These are phyloP conservation scores for Rhizomucor miehei DNA, from an alignment of 371 early-diverging fungal genomes.

Conservation along the genomic window DNA sequence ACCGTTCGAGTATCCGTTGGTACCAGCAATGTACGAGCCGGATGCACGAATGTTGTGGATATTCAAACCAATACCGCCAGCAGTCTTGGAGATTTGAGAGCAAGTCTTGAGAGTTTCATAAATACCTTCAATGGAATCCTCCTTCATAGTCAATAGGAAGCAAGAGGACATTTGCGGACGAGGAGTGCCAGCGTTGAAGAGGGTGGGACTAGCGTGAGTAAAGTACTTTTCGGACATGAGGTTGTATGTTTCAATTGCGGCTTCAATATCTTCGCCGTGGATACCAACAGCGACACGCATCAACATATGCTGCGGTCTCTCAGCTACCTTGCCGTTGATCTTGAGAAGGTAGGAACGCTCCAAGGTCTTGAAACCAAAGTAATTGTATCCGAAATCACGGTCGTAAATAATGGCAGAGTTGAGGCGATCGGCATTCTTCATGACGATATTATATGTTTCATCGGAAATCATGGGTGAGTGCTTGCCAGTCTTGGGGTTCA, in stretches of 20 bases:
- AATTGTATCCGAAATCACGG: slow-evolving; percentile 97
- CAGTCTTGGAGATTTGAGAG: slow-evolving; percentile 97
- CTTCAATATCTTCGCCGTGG: slow-evolving; percentile 91
- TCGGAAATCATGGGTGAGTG: slow-evolving; percentile 88
- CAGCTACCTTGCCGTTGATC: slow-evolving; percentile 80
- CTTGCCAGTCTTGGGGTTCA: slow-evolving; percentile 88
- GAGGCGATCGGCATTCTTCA: slow-evolving; percentile 77
- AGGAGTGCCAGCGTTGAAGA: slow-evolving; percentile 98
- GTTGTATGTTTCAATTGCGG: slow-evolving; percentile 96
- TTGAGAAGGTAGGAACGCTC: slow-evolving; percentile 95
- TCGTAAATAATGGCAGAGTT: slow-evolving; percentile 93
- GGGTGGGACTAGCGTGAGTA: slow-evolving; percentile 98
- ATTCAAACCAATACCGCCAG: slow-evolving; percentile 98
- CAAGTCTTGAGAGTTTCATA: slow-evolving; percentile 97
- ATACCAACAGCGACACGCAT: slow-evolving; percentile 99
- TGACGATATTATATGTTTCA: slow-evolving; percentile 68
- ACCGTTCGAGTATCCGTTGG: slow-evolving; percentile 98
- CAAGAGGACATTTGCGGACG: slow-evolving; percentile 96
- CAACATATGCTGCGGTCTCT: slow-evolving; percentile 99
- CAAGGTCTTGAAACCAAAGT: slow-evolving; percentile 99
- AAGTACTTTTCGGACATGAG: slow-evolving; percentile 95
- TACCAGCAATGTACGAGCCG: slow-evolving; percentile 96
- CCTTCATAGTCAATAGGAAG: slow-evolving; percentile 95
- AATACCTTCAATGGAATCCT: slow-evolving; percentile 96
- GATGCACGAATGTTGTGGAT: slow-evolving; percentile 95